Evolutionary conservation across 164 flowering plant species (phyloP), one percentile per base, ranked within the genome.

Genomic region (Vitis cinerea): DNA sequence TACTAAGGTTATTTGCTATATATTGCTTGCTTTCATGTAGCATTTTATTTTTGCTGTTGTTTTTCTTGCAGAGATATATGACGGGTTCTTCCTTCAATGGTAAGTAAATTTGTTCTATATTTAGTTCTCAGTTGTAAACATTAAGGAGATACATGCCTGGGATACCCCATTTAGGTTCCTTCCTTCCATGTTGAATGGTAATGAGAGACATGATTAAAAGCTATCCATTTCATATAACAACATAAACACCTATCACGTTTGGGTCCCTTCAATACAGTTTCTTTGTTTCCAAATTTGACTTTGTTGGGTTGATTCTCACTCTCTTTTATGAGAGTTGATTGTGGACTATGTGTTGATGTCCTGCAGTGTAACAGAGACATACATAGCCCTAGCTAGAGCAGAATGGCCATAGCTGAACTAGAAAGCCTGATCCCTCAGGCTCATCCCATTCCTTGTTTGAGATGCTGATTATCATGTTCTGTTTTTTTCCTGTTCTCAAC

Each of bases 81-180:
- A 59, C 64, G n/a, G 12, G 47, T 50, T 59, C 71, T 59, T 50
- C 71, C 51, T 68, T 68, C 64, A 15, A 50, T 4, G 71, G 71
- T 68, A 19, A 47, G 71, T 68, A 19, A n/a, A 23, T 58, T 59
- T 51, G 13, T 48, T 23, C 19, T 23, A 9, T 50, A 8, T 50
- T 49, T 13, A 27, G 3, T 47, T 56, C 3, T 17, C 2, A 30
- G 15, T 61, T 27, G 8, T 61, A 61, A 30, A 10, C 49, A 61
- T 16, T 61, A 8, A 61, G 30, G 12, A 61, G 8, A 44, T 37
- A 9, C 10, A 29, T 13, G 44, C 44, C 44, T 37, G 44, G 44
- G 44, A 37, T 37, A 37, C 44, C 44, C 44, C 44, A 37, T 37
- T 37, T 37, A 37, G 44, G 7, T 37, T 37, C 7, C 5, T 37